Base-by-base conservation (phyloP, 2,329 filamentous ascomycete genomes). In the Fusarium sp. region DNA sequence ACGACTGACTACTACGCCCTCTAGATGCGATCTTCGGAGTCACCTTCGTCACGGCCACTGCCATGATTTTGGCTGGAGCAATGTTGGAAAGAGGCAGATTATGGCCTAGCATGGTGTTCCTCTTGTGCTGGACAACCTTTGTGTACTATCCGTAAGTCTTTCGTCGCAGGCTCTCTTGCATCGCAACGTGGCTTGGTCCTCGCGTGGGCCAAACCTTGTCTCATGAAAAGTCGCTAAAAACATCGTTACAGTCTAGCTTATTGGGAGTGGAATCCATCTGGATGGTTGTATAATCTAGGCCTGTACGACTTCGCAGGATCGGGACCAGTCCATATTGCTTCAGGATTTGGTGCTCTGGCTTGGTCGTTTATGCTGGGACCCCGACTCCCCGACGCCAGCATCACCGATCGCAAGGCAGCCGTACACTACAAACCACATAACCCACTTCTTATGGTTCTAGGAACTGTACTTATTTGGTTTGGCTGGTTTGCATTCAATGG, bases 191-290 rank as follows among this genome's bases (percentile, higher is more conserved):
- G 27, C 27, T 10, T n/a, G 21, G 27, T 18, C 15, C 16, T 4
- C 27, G 33, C 1, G 19, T 2, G 14, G 5, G 18, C 19, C 33
- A 16, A n/a, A 11, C 15, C 3, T 11, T 16, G 4, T 39, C 23
- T 4, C 35, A 5, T 14, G 7, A n/a, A 38, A 23, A 39, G 29
- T 31, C 16, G 23, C 51, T 55, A 11, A 55, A 31, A n/a, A 7
- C 5, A 5, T 14, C 15, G 1, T 8, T 55, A 0, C 5, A 77
- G 75, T 6, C 86, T 91, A 39, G 89, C 89, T 0, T 90, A 86
- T 80, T 91, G 89, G 89, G 90, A 89, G 8, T 92, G 90, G 90
- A 92, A 92, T 74, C 76, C 85, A n/a, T 87, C 86, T 58, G 90
- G 90, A 16, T 92, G 90, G 90, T 81, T 92, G 1, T 90, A 83